Evolutionary conservation across 371 early-diverging fungal genomes (phyloP), one percentile per base, ranked within the genome.

Genomic region (Globomyces sp.): DNA sequence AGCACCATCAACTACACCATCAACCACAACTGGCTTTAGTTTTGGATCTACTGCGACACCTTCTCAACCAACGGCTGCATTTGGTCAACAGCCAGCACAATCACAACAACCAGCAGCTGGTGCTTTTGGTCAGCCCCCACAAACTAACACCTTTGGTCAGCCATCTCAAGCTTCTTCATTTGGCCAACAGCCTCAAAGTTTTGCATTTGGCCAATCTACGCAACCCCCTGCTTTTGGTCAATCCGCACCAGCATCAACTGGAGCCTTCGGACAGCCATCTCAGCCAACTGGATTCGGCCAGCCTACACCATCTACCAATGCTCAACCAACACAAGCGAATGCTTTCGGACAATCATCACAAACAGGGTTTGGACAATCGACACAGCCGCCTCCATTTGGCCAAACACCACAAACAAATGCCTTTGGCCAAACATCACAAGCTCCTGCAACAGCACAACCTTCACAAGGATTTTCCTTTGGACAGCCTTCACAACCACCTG

Each of bases 161-260:
- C n/a, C 89, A 85, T 76, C 88, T 88, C 44, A 78, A 77, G 0
- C 91, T 90, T 34, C 86, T 86, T 70, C 79, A 71, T 55, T 75
- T 76, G 2, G 89, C 75, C 13, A 78, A 75, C 42, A 69, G 70
- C 50, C 91, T 72, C 89, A 86, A 86, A 1, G 83, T 78, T 39
- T 85, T 68, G 5, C 88, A 78, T 66, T 92, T 85, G 50, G 86
- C 87, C 13, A 90, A 73, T 13, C 88, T 65, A 8, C 90, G 58
- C 24, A 24, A 24, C 24, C 24, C 24, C 24, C 39, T 80, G 74
- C 37, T 69, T 64, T 10, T 60, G 53, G 41, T 75, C 76, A 40
- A 58, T 75, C 78, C 5, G 69, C 74, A 2, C 13, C 43, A 44
- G 64, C 68, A 57, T 49, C 57, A 42, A 75, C 67, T 2, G 68